phyloP scores from a whole-genome alignment of 148 eudicot genomes.

The Spergularia bocconei region DNA sequence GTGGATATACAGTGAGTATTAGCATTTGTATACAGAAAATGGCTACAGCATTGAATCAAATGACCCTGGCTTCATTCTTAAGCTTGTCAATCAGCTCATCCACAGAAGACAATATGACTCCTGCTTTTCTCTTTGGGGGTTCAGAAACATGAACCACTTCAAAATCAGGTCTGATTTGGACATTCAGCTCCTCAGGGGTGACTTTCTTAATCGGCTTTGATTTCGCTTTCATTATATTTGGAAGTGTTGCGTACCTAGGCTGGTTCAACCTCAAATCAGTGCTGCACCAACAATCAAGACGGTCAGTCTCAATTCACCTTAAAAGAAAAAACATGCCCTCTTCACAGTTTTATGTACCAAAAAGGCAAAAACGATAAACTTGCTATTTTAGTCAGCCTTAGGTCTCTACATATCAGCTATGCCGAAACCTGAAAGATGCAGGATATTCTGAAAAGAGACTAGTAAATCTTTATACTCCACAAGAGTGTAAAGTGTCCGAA shows the following conservation, averaged over 20 bases:
- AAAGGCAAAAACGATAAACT: neutral
- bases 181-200: slow-evolving; percentile 72
- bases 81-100: slow-evolving; percentile 90
- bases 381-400: too few relatives aligned
- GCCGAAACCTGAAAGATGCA: too few relatives aligned
- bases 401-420: too few relatives aligned
- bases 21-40: neutral
- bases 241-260: slow-evolving; percentile 95
- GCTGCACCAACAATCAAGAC: slow-evolving; percentile 39
- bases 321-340: neutral
- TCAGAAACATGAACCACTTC: slow-evolving; percentile 77
- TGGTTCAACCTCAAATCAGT: slow-evolving; percentile 97
- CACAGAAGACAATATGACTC: slow-evolving; percentile 80
- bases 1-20: neutral
- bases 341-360: neutral
- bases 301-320: slow-evolving; percentile 7
- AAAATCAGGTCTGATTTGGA: slow-evolving; percentile 62
- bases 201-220: slow-evolving; percentile 76
- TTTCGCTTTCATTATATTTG: slow-evolving; percentile 93
- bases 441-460: too few relatives aligned
- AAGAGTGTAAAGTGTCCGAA: too few relatives aligned
- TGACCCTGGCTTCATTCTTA: slow-evolving; percentile 86
- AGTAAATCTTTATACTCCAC: too few relatives aligned
- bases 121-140: slow-evolving; percentile 94
- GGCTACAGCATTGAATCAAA: slow-evolving; percentile 31